Base-by-base conservation (phyloP, 768 basidiomycete species). In the Boletus insuetus region DNA sequence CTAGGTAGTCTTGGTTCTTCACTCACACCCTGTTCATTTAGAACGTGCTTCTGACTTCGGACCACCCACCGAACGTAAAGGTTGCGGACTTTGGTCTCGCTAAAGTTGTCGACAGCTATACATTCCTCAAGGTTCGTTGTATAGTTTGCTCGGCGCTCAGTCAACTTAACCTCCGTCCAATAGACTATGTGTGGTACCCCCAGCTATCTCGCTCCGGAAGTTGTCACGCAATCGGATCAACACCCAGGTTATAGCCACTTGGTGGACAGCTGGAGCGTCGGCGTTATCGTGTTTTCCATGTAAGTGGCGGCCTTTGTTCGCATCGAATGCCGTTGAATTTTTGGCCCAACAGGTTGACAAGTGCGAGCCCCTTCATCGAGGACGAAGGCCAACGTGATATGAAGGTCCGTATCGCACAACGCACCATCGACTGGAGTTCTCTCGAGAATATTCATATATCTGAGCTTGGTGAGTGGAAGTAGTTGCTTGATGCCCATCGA, bases 181-280 rank as follows among this genome's bases (percentile, higher is more conserved):
- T 64, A 90, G 84, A 96, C 95, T 0, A 92, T 95, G 89, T 98
- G 96, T 63, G 96, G 96, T 5, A 99, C 97, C 0, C 96, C 96
- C 0, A 86, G 84, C 60, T 98, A 98, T 68, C 84, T 97, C 6
- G 94, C 94, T 1, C 93, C 93, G 1, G 95, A 98, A 62, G 92
- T 99, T 32, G 89, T 98, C 46, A 75, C 74, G 58, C 86, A 87
- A 58, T 47, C 64, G 5, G 75, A 79, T 41, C 72, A 77, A 29
- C 64, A 29, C 75, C 82, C 19, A 53, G 95, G 94, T 3, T 98
- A 99, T 65, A 86, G 89, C 64, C 82, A 86, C 54, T 75, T 89
- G 19, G 97, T 98, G 47, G 97, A 99, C 67, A 93, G 91, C 58
- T 99, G 94, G 94, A 95, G 92, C 44, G 83, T 94, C 12, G 96